Base-by-base conservation (phyloP, 176 grass and related monocot genomes). In the Bolboschoenus planiculmis region DNA sequence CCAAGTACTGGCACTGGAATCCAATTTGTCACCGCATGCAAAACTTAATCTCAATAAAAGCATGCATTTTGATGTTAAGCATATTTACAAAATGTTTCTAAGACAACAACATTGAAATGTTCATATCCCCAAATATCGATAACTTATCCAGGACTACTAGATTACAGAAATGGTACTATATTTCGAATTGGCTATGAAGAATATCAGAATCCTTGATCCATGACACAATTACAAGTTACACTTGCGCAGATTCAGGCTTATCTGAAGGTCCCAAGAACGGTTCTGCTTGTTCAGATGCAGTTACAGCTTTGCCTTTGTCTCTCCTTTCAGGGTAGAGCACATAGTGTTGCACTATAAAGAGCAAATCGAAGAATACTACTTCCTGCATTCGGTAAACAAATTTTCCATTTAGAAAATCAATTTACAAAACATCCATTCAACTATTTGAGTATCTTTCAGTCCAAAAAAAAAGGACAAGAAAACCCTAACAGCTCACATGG, bases 301-400 rank as follows among this genome's bases (percentile, higher is more conserved):
- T 90, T 44, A 85, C 76, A 78, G 83, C 85, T 86, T 87, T 87
- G 47, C 82, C 85, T 56, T 62, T 88, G 34, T 94, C 92, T 7
- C 81, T 83, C 37, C 81, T 95, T 33, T 82, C 84, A 62, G 90
- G 92, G 82, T 98, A 98, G 57, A 98, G 43, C 37, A 91, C 95
- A 67, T 95, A 98, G 68, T 95, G 92, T 81, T 98, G 95, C 74
- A 95, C 73, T 87, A 98, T 95, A 78, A 98, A 98, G n/a, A 98
- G 6, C 63, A 93, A 23, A 64, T 98, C 95, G 2, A 98, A 98
- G 74, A 98, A 83, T 70, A 98, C 89, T 7, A 79, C 78, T 85
- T 98, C 95, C 95, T 98, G 87, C 78, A 86, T 72, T 43, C 16
- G 64, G 20, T 13, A 57, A 84, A 44, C 10, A 55, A 50, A 39